Evolutionary conservation across 306 rosid species (phyloP).

Genomic region (Quercus glauca): DNA sequence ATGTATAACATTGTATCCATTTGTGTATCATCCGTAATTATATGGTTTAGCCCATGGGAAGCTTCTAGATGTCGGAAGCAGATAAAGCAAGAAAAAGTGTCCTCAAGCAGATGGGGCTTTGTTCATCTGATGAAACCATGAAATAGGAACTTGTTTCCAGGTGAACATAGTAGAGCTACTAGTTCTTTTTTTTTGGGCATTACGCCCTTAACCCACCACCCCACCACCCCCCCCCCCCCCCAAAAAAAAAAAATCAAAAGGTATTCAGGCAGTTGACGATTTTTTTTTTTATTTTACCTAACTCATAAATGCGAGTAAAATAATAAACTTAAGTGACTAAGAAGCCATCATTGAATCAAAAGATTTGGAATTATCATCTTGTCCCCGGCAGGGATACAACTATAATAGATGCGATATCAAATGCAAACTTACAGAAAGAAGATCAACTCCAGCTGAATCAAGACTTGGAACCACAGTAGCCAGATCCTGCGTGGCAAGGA

Average conservation of each 20-base stretch:
- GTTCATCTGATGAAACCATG: neutral
- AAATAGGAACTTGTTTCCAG: neutral
- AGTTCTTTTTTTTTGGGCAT: neutral
- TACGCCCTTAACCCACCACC: too few relatives aligned
- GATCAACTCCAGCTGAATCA: conserved; percentile 77
- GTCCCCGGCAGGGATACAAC: neutral
- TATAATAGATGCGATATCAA: neutral
- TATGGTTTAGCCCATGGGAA: neutral
- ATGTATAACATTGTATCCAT: neutral
- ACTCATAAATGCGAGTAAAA: neutral
- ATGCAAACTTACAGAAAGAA: conserved; percentile 77
- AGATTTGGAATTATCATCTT: conserved; percentile 6
- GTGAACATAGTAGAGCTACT: neutral
- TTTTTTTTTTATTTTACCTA: too few relatives aligned
- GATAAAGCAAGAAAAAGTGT: neutral
- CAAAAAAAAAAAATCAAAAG: too few relatives aligned
- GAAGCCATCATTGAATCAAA: neutral
- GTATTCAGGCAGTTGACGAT: too few relatives aligned
- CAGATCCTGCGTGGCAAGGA: conserved; percentile 55
- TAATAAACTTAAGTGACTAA: neutral
- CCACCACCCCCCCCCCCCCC: too few relatives aligned
- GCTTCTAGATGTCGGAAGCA: neutral
- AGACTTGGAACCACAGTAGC: conserved; percentile 82
- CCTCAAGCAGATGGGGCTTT: neutral
- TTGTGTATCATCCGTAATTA: neutral